These are phyloP conservation scores for Heterobasidion irregulare DNA, from an alignment of 1,284 basidiomycete genomes.

Conservation along the genomic window DNA sequence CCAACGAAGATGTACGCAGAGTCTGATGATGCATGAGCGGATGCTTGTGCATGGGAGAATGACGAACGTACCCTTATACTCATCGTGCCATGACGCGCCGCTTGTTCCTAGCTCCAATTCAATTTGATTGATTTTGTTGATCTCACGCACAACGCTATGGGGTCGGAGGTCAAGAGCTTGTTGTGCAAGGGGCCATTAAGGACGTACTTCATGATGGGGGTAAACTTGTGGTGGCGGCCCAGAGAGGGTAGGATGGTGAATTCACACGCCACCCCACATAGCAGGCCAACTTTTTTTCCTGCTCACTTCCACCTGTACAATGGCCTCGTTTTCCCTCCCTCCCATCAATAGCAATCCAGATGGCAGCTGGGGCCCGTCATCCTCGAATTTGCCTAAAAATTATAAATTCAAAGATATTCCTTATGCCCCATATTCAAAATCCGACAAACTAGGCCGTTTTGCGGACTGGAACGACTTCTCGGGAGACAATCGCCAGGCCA, in stretches of 20 bases:
- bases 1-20: conserved; percentile 95
- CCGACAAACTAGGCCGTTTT: conserved; percentile 95
- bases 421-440: conserved; percentile 96
- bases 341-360: conserved; percentile 76
- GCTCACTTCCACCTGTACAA: conserved; percentile 20
- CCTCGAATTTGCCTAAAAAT: conserved; percentile 64
- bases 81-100: conserved; percentile 93
- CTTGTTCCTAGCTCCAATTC: conserved; percentile 80
- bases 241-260: not conserved
- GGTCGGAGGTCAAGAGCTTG: conserved; percentile 5
- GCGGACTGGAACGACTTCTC: conserved; percentile 93
- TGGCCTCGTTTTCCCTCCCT: conserved; percentile 72
- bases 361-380: conserved; percentile 77
- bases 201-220: conserved; percentile 58
- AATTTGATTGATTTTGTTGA: conserved; percentile 85
- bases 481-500: conserved; percentile 51
- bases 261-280: conserved; percentile 10
- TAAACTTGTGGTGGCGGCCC: not conserved
- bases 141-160: conserved; percentile 83
- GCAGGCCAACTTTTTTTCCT: conserved; percentile 1
- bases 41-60: not conserved
- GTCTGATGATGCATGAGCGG: conserved; percentile 37
- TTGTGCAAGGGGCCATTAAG: not conserved
- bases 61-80: conserved; percentile 70
- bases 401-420: conserved; percentile 90